Evolutionary conservation across 2,329 filamentous ascomycete genomes (phyloP), one percentile per base, ranked within the genome.

Genomic region (Cercospora nicotianae): DNA sequence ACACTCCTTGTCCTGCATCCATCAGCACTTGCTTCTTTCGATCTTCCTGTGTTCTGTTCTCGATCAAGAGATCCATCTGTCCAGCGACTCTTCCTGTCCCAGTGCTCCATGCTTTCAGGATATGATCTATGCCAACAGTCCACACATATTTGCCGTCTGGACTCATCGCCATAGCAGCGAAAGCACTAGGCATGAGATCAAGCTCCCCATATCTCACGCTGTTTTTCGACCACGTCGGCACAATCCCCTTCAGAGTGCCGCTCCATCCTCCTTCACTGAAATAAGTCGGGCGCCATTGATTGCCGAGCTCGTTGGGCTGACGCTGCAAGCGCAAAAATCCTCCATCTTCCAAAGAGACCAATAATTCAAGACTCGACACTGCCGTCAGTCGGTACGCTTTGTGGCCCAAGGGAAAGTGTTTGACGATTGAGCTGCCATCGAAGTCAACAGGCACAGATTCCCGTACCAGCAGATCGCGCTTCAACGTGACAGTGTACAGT

Each of bases 91-190:
- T 91, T 58, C 94, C 94, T 45, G 87, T 91, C n/a, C 87, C 83
- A 33, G 94, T 84, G 76, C 96, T 95, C 94, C 95, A 98, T 45
- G 95, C 89, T 75, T 93, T 90, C 77, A 99, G 82, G 10, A 89
- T 90, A 77, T 99, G 94, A 74, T 99, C 94, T 68, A 99, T 83
- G 70, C 91, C 95, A 60, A 97, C 88, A 0, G 94, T 94, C 74
- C 97, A 92, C 9, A 89, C 81, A 73, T 77, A 87, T 79, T 71
- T 87, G 18, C 76, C 77, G 66, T 84, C 82, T 3, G 82, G 82
- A 45, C 83, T 84, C 36, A 81, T 67, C 1, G 77, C 78, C 45
- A 84, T 85, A 4, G 90, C 89, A 0, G 88, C 89, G 3, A 90
- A 89, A 2, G 91, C 86, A 66, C 87, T 89, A 69, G 87, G 82